These are phyloP conservation scores for Claviceps africana DNA, from an alignment of 2,329 filamentous ascomycete species.

Conservation along the genomic window DNA sequence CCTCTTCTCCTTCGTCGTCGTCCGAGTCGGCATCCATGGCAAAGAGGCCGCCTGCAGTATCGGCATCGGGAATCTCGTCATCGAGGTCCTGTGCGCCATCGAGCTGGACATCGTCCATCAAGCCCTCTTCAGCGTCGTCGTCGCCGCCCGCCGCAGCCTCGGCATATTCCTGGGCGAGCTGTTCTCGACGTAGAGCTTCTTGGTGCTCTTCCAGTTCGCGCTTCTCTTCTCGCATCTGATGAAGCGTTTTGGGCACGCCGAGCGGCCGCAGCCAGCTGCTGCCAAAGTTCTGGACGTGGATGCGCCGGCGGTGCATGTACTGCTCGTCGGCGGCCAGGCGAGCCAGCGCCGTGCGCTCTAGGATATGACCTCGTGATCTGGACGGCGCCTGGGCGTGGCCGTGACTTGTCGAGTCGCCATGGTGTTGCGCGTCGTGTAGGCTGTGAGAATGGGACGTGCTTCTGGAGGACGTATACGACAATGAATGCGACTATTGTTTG, in stretches of 20 bases:
- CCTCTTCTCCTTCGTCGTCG: slow-evolving; percentile 22
- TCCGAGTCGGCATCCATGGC: slow-evolving; percentile 30
- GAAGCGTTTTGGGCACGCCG: slow-evolving; percentile 75
- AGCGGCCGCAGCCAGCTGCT: slow-evolving; percentile 83
- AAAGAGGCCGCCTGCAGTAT: slow-evolving; percentile 29
- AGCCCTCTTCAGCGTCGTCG: slow-evolving; percentile 26
- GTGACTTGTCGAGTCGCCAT: slow-evolving; percentile 14
- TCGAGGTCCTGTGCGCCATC: slow-evolving; percentile 49
- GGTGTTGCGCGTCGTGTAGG: slow-evolving; percentile 19
- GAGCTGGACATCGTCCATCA: slow-evolving; percentile 42
- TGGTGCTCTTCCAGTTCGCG: slow-evolving; percentile 78
- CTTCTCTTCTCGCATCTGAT: slow-evolving; percentile 80
- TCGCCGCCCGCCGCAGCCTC: slow-evolving; percentile 45
- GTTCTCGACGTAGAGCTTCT: slow-evolving; percentile 56
- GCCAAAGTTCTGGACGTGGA: slow-evolving; percentile 76
- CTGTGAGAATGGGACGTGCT: slow-evolving; percentile 27
- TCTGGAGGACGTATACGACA: slow-evolving; percentile 59
- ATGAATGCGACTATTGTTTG: slow-evolving; percentile 49
- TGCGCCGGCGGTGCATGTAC: slow-evolving; percentile 59
- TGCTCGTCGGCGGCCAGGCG: slow-evolving; percentile 65
- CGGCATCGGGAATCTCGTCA: slow-evolving; percentile 58
- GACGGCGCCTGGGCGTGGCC: slow-evolving; percentile 19
- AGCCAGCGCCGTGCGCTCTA: slow-evolving; percentile 49
- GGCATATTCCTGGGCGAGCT: slow-evolving; percentile 59
- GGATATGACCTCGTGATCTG: slow-evolving; percentile 29